Evolutionary conservation across 129 eudicot species (phyloP), one percentile per base, ranked within the genome.

Genomic region (Artemisia annua): DNA sequence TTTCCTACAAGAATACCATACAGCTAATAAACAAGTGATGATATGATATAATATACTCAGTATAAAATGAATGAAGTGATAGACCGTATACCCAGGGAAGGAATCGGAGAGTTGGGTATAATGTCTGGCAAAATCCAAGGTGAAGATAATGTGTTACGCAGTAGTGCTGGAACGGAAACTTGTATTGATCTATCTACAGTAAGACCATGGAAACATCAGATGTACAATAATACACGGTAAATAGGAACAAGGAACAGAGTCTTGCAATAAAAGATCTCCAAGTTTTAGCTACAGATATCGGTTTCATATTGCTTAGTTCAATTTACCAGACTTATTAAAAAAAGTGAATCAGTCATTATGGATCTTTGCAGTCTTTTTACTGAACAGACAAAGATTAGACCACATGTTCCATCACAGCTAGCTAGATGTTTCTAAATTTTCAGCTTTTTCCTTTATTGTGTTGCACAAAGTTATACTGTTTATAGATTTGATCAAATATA

Each of bases 1-100:
- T 57, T 63, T 79, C 91, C 98, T 85, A 73, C 80, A 83, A 67
- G 67, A 70, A 65, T 51, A 70, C 48, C 71, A 56, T 17, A 75
- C 28, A 79, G 63, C 26, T 54, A 20, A 71, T 61, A 16, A 19
- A 49, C 73, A 19, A 57, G 14, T 35, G 22, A 44, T 17, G 28
- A 19, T 28, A 50, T 50, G 15, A 13, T 16, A 46, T n/a, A 57
- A 74, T 30, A 14, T 44, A 50, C 53, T 16, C 32, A 0, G 32
- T 28, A 28, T 28, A 3, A 44, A 62, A 19, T 30, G 59, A 68
- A 63, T 48, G 13, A 12, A 70, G 69, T 30, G 18, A 48, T 79
- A 26, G 58, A 90, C 97, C 90, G 73, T 61, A 32, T 74, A 67
- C 56, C 75, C 56, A 79, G 53, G 44, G 73, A 77, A 48, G 54